Conservation (phyloP, 148 eudicot species). For the Dysphania ambrosioides region DNA sequence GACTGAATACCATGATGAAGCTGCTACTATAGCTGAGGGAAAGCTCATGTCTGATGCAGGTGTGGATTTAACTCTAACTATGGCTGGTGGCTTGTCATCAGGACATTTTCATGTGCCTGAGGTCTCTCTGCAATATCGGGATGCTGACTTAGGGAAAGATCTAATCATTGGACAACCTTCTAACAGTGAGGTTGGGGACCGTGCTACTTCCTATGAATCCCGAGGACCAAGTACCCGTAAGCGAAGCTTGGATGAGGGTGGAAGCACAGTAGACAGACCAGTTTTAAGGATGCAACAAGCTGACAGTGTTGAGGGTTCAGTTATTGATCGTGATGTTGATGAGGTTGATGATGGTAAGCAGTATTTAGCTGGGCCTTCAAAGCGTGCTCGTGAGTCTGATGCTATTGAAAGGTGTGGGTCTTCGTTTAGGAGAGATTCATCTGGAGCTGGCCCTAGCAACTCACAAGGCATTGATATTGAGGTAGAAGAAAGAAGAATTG, state of each 20-base stretch:
- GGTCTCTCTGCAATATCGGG: constrained; percentile 49
- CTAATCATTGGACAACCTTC: constrained; percentile 86
- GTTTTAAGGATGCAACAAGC: constrained; percentile 61
- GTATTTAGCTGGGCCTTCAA: constrained; percentile 86
- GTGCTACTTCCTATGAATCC: constrained; percentile 95
- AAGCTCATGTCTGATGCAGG: constrained; percentile 60
- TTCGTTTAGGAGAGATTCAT: constrained; percentile 56
- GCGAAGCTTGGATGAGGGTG: constrained; percentile 89
- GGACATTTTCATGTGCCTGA: constrained; percentile 45
- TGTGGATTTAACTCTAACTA: constrained; percentile 75
- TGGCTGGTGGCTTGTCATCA: constrained; percentile 73
- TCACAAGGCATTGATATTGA: constrained; percentile 62
- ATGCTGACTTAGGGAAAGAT: constrained; percentile 70
- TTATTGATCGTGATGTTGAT: constrained; percentile 95
- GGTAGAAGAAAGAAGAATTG: constrained; percentile 48
- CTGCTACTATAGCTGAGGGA: constrained; percentile 73
- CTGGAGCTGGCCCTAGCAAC: constrained; percentile 94
- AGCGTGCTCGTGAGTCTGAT: constrained; percentile 64
- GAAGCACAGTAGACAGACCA: constrained; percentile 90
- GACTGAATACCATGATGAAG: constrained; percentile 81
- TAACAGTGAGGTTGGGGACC: constrained; percentile 92
- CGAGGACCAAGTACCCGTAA: constrained; percentile 94
- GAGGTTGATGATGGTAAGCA: constrained; percentile 81
- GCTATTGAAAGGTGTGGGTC: constrained; percentile 52
- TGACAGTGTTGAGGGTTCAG: constrained; percentile 92